Base-by-base conservation (phyloP, 2,329 filamentous ascomycete species). In the Calonectria multiphialidica region DNA sequence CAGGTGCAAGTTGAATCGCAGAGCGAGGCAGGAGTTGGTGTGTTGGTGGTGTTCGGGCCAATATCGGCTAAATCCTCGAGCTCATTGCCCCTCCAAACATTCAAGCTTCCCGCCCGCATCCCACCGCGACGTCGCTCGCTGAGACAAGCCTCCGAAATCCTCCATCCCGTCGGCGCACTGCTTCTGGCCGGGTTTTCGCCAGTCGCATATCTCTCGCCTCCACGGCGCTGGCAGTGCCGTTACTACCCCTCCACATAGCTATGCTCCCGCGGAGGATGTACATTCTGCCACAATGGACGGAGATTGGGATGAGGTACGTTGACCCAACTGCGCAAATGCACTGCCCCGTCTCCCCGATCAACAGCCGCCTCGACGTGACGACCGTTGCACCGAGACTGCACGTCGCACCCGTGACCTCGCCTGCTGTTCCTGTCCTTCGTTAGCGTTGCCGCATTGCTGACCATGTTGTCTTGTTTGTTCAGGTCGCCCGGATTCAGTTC, bases 401-500 rank as follows among this genome's bases (percentile, higher is more conserved):
- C 30, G 59, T 72, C 42, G 59, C 59, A 59, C 49, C 23, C 40
- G 59, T 64, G 59, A 33, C 44, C 44, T 49, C 44, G 25, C 66
- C 13, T 57, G 15, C 33, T 30, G n/a, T 28, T 10, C 10, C 28
- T 59, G 13, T 47, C 23, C 44, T 33, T 45, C 55, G 61, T 61
- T 55, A 12, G 23, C 47, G 18, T 25, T 45, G 44, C 33, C 33
- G 23, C 42, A 42, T 71, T 78, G 55, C 69, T 76, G 55, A 72
- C 44, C 30, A 33, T 75, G 18, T 64, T 35, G 40, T 28, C 50
- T 35, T 16, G 28, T 13, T 18, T 42, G n/a, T 30, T 21, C 23
- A 98, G 93, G 91, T 98, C 84, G 91, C 92, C 84, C 93, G 95
- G 84, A 92, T 97, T 85, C 90, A 92, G 82, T 91, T 97, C 84